These are phyloP conservation scores for Aspergillus conjunctus DNA, from an alignment of 495 filamentous ascomycete species.

Conservation along the genomic window DNA sequence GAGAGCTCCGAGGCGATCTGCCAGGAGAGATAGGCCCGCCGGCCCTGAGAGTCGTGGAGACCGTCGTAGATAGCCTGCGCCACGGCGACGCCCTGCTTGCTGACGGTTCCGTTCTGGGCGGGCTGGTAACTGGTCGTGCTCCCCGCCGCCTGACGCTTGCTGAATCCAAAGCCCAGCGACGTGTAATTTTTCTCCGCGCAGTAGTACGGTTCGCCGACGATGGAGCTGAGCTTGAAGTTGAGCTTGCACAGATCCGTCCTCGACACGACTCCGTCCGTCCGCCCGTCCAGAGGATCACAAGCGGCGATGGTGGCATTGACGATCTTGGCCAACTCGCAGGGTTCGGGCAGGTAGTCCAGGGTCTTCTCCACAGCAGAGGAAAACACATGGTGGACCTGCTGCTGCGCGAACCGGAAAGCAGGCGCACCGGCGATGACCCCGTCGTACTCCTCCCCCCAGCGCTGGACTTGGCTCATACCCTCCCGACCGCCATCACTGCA, in stretches of 20 bases:
- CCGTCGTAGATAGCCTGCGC: slow-evolving; percentile 38
- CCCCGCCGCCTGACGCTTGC: slow-evolving; percentile 35
- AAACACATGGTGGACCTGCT: slow-evolving; percentile 54
- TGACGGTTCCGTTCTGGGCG: slow-evolving; percentile 36
- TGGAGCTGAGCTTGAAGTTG: slow-evolving; percentile 45
- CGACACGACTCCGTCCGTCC: slow-evolving; percentile 54
- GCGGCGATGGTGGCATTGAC: slow-evolving; percentile 52
- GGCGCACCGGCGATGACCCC: slow-evolving; percentile 54
- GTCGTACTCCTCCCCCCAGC: slow-evolving; percentile 53
- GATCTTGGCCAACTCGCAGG: slow-evolving; percentile 54
- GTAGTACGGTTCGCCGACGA: slow-evolving; percentile 51
- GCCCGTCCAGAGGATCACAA: slow-evolving; percentile 56
- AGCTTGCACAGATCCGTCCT: slow-evolving; percentile 55
- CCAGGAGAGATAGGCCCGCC: slow-evolving; percentile 39
- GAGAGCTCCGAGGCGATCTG: slow-evolving; percentile 33
- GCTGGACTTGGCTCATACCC: slow-evolving; percentile 54
- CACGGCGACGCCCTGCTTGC: slow-evolving; percentile 32
- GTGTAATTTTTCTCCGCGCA: slow-evolving; percentile 45
- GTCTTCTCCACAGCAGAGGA: slow-evolving; percentile 47
- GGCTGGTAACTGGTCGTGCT: slow-evolving; percentile 36
- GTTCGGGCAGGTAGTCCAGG: slow-evolving; percentile 51
- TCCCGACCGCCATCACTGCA: slow-evolving; percentile 44
- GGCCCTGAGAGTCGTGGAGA: slow-evolving; percentile 34
- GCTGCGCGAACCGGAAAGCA: slow-evolving; percentile 52
- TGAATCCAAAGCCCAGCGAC: slow-evolving; percentile 41